Evolutionary conservation across 768 basidiomycete genomes (phyloP).

Genomic region (Mycena belliarum): DNA sequence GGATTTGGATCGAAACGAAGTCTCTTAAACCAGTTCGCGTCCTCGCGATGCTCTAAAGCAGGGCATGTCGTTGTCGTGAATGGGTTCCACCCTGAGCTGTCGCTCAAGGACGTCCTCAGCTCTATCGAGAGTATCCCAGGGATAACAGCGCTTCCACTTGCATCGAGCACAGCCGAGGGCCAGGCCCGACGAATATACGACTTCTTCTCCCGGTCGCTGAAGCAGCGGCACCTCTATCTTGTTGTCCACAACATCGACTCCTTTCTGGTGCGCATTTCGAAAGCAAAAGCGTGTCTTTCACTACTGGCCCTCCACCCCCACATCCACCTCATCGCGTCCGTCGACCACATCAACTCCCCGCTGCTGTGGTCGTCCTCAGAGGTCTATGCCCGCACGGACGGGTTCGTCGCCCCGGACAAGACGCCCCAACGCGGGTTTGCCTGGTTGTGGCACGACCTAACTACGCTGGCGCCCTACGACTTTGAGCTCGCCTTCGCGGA

Average conservation of each 20-base stretch:
- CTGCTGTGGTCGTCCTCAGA: constrained; percentile 82
- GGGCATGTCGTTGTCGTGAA: constrained; percentile 82
- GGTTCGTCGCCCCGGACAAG: constrained; percentile 6
- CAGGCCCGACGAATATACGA: constrained; percentile 67
- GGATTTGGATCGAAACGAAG: constrained; percentile 87
- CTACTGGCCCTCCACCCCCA: constrained; percentile 71
- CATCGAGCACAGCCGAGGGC: constrained; percentile 43
- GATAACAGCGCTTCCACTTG: constrained; percentile 35
- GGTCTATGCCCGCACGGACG: constrained; percentile 52
- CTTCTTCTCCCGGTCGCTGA: constrained; percentile 49
- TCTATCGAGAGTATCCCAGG: constrained; percentile 57
- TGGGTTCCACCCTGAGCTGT: constrained; percentile 70
- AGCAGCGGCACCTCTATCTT: constrained; percentile 58
- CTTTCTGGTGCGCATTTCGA: constrained; percentile 61
- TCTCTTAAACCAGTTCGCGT: constrained; percentile 75
- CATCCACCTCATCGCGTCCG: constrained; percentile 81
- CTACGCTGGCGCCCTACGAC: constrained; percentile 83
- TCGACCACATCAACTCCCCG: constrained; percentile 85
- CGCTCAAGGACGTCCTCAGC: constrained; percentile 66
- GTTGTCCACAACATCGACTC: constrained; percentile 91
- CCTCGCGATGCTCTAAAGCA: constrained; percentile 47
- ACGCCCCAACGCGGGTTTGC: constrained; percentile 52
- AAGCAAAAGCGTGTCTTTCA: constrained; percentile 66
- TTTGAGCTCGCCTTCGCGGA: constrained; percentile 71
- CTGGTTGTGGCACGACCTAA: constrained; percentile 90